These are phyloP conservation scores for Ganoderma lingzhi DNA, from an alignment of 1,284 basidiomycete genomes.

Conservation along the genomic window DNA sequence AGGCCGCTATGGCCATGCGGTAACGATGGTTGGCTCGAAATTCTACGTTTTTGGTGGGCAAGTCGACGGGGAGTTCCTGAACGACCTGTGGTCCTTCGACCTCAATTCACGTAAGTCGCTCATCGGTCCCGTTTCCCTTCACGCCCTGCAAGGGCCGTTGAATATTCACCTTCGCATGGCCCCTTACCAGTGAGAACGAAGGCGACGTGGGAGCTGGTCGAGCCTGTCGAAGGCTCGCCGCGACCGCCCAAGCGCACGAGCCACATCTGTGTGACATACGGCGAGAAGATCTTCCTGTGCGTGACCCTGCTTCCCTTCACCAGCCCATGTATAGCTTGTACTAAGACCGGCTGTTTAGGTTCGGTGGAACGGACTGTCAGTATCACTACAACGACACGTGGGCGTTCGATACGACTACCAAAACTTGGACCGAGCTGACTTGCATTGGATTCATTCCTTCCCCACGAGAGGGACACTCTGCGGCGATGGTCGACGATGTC, in stretches of 20 bases:
- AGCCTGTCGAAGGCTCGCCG: slow-evolving; percentile 65
- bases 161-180: slow-evolving; percentile 13
- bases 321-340: slow-evolving; percentile 13
- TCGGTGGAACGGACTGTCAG: slow-evolving; percentile 97
- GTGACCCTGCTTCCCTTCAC: slow-evolving; percentile 38
- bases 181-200: slow-evolving; percentile 66
- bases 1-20: slow-evolving; percentile 96
- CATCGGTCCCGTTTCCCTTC: background rate
- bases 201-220: slow-evolving; percentile 84
- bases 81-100: slow-evolving; percentile 98
- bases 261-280: slow-evolving; percentile 88
- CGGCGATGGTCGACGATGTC: slow-evolving; percentile 96
- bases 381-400: slow-evolving; percentile 99
- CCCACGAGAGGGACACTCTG: slow-evolving; percentile 96
- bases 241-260: slow-evolving; percentile 91
- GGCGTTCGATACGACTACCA: slow-evolving; percentile 89
- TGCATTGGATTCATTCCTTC: slow-evolving; percentile 99
- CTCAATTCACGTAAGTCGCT: slow-evolving; percentile 83
- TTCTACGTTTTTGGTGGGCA: slow-evolving; percentile 98
- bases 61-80: slow-evolving; percentile 94
- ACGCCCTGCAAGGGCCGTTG: slow-evolving; percentile 14
- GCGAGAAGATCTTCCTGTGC: slow-evolving; percentile 88
- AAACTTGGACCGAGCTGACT: slow-evolving; percentile 90
- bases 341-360: slow-evolving; percentile 56
- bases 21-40: slow-evolving; percentile 90